A percentile compares a stretch with the other conserved stretches of the same genome.
These are phyloP conservation scores for Torulaspora gathmanii DNA, from an alignment of 805 yeast species.

Conservation along the genomic window DNA sequence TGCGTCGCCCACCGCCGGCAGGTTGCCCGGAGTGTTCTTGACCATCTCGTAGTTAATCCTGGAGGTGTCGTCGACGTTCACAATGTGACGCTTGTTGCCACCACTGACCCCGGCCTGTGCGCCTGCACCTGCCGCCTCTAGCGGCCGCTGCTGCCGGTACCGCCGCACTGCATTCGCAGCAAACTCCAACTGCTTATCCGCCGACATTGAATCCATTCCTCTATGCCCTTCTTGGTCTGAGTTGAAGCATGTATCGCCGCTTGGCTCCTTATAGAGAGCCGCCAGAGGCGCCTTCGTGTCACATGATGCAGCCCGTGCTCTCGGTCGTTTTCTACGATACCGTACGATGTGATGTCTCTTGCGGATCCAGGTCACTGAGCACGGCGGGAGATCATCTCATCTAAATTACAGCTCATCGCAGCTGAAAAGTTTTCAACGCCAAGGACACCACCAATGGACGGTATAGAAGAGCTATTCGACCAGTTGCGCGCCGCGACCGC, in stretches of 20 bases:
- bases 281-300: neutral
- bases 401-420: no score
- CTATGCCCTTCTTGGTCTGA: neutral
- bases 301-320: no score
- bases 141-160: conserved; percentile 10
- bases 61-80: conserved; percentile 33
- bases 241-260: neutral
- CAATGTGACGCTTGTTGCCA: conserved; percentile 28
- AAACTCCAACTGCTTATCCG: conserved; percentile 18
- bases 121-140: conserved; percentile 5
- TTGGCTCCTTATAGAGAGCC: conserved; percentile 1
- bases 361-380: no score
- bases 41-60: conserved; percentile 35
- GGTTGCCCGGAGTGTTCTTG: conserved; percentile 32
- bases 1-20: neutral
- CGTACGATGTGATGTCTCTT: no score
- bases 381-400: no score
- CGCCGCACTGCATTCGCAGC: conserved; percentile 16
- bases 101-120: conserved; percentile 3
- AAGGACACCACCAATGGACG: neutral
- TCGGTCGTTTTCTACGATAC: no score
- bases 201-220: conserved; percentile 3
- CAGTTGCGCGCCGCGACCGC: neutral
- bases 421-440: neutral
- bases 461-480: neutral